These are phyloP conservation scores for Sarocladium strictum DNA, from an alignment of 2,329 filamentous ascomycete species.

Conservation along the genomic window DNA sequence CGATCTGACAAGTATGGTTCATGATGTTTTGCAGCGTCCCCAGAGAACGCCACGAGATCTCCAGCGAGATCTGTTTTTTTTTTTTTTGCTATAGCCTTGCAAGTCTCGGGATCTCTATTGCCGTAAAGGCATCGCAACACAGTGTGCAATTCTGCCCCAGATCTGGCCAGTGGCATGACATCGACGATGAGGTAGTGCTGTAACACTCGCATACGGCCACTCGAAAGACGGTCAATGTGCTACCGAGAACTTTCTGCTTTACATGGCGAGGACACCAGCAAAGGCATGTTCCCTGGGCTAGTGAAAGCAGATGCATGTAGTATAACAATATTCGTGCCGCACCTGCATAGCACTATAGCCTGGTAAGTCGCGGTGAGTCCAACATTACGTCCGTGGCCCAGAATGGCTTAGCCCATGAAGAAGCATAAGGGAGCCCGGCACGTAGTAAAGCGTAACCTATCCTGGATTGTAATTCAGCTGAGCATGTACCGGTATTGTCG, in stretches of 20 bases:
- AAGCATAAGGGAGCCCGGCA: background rate
- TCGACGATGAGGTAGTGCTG: background rate
- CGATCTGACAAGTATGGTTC: conserved; percentile 3
- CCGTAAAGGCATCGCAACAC: background rate
- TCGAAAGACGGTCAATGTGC: background rate
- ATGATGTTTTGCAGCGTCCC: background rate
- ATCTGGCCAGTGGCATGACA: background rate
- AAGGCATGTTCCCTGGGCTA: background rate
- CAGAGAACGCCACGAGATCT: background rate
- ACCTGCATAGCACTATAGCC: conserved; percentile 1
- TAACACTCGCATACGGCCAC: background rate
- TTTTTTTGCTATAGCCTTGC: background rate
- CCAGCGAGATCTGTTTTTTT: background rate
- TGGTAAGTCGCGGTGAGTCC: background rate
- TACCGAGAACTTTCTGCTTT: background rate
- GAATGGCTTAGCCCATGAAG: background rate
- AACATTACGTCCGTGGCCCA: background rate
- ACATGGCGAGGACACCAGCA: background rate
- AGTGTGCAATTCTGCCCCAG: background rate
- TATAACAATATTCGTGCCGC: background rate
- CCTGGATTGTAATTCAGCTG: no score
- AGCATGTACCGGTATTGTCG: no score
- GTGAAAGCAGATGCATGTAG: background rate
- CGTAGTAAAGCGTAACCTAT: background rate
- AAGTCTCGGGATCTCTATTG: conserved; percentile 1